These are phyloP conservation scores for Euptelea pleiosperma DNA, from an alignment of 164 flowering plant genomes.

Conservation along the genomic window DNA sequence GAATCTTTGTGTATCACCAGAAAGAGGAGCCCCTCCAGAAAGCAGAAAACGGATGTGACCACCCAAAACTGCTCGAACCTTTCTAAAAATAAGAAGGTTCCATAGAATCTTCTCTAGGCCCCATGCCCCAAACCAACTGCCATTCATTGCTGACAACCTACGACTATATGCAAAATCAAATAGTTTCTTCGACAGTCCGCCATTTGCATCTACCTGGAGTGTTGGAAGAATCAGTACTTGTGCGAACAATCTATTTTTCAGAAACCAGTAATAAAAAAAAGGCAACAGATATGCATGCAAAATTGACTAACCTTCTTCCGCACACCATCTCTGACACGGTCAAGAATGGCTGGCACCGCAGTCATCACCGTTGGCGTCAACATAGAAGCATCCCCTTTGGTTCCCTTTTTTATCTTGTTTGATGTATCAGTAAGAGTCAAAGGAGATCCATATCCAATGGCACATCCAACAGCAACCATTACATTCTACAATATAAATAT, in stretches of 20 bases:
- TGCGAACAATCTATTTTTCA: neutral
- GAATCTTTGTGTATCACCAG: constrained; percentile 94
- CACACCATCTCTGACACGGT: constrained; percentile 96
- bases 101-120: constrained; percentile 78
- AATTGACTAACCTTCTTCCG: constrained; percentile 62
- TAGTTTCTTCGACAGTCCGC: constrained; percentile 73
- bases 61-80: constrained; percentile 80
- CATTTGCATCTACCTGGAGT: constrained; percentile 75
- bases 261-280: constrained; percentile 4
- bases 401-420: constrained; percentile 83
- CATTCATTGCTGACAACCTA: constrained; percentile 75
- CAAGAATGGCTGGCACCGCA: constrained; percentile 97
- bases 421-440: constrained; percentile 94
- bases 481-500: constrained; percentile 46
- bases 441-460: constrained; percentile 94
- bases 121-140: constrained; percentile 99
- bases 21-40: constrained; percentile 99
- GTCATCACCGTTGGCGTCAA: constrained; percentile 82
- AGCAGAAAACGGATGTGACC: constrained; percentile 85
- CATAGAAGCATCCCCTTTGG: constrained; percentile 85
- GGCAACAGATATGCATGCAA: neutral
- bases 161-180: constrained; percentile 84
- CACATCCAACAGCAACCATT: constrained; percentile 64
- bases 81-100: constrained; percentile 77
- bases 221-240: constrained; percentile 12